Evolutionary conservation across 306 rosid genomes (phyloP), one percentile per base, ranked within the genome.

Genomic region (Vicia villosa): DNA sequence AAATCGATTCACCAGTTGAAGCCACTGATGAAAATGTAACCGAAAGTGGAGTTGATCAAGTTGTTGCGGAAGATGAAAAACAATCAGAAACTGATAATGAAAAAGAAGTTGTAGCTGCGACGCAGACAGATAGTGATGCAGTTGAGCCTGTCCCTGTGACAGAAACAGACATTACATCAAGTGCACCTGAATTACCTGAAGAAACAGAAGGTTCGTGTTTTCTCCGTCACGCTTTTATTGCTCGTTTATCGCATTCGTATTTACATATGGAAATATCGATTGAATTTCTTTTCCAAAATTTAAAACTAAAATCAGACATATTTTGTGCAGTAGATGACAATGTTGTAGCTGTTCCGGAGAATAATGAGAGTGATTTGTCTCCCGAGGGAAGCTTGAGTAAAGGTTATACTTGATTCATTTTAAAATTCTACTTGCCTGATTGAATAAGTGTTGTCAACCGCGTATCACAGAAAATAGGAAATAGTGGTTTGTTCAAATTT

Each of bases 151-250:
- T 66, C 73, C 69, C 86, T 63, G 59, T 64, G 63, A 57, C 80
- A 21, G 82, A 63, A 69, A 73, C 90, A 69, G 96, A 79, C 76
- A 73, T 73, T 45, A 42, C 73, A 71, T 65, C 69, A 21, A 81
- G 72, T 67, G 54, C 66, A 40, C 74, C 76, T 41, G 66, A 24
- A 24, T 24, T 74, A 51, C 66, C 75, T 21, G 80, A 69, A 70
- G 83, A 72, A 73, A 73, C 68, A 58, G 66, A 76, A 87, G 89
- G 89, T 90, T 71, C 45, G 30, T 72, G 30, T 71, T 40, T 36
- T 66, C 52, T 21, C 13, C 68, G 37, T 74, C 46, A 14, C 69
- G 9, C 30, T 52, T 11, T 51, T 20, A 50, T 63, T 62, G 79
- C 70, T 37, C 20, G 4, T 41, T n/a, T 10, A 11, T 74, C 19